Evolutionary conservation across 2,329 filamentous ascomycete species (phyloP), one percentile per base, ranked within the genome.

Genomic region (Xylariales sp.): DNA sequence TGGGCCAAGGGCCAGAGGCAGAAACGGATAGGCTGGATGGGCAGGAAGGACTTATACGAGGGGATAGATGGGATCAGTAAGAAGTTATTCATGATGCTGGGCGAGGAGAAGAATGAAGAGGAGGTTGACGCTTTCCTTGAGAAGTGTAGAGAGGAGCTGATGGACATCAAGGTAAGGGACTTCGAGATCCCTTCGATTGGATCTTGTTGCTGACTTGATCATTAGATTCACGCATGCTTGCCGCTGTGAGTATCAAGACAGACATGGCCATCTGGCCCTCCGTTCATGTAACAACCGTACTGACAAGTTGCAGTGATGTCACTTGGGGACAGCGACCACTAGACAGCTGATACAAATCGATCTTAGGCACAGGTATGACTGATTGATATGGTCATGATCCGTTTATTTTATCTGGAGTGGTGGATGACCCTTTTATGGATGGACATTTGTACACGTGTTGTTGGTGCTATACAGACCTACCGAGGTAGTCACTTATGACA

Each of bases 81-180:
- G 41, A 43, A 45, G 40, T 35, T 54, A 60, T 32, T 61, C 34
- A 16, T 43, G 15, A 39, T 46, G 58, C 57, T 62, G 62, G 53
- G 53, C 31, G 43, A 43, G 14, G 36, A 31, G 16, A 19, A 11
- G 12, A 41, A 31, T 29, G 42, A 38, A 18, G 49, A 33, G 32
- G 49, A 33, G 32, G 46, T 52, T 12, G 42, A 45, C 14, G 28
- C 20, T 9, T 44, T 51, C 11, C 20, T 50, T 16, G 42, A 28
- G 4, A 25, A 37, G 29, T 47, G 44, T 19, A 50, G 44, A 38
- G 42, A 37, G 7, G 49, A 51, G 12, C 22, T 51, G 4, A 40
- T 47, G 31, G 44, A 49, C 31, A 38, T 40, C 19, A 11, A 20
- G 27, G 48, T 51, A 34, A 38, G 28, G n/a, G 12, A 31, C 20